A percentile compares a stretch with the other conserved stretches of the same genome.
Conservation (phyloP, 2,329 filamentous ascomycete species). For the Aureobasidium sp. region DNA sequence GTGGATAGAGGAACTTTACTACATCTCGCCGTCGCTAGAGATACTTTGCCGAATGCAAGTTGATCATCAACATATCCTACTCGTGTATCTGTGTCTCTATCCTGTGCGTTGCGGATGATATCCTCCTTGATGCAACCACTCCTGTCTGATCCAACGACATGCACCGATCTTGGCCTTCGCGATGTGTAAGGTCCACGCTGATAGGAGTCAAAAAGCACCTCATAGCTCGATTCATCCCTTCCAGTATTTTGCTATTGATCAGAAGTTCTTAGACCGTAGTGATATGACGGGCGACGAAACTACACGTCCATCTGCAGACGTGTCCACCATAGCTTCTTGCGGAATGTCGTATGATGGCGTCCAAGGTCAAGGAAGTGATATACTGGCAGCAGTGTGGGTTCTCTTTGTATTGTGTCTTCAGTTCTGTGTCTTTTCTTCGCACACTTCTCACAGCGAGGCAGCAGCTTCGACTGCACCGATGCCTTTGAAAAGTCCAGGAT, state of each 20-base stretch:
- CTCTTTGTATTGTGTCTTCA: background rate
- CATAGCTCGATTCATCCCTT: background rate
- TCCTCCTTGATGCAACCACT: background rate
- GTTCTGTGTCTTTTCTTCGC: background rate
- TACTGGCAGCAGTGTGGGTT: too few species aligned
- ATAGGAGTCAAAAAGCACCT: background rate
- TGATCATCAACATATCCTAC: background rate
- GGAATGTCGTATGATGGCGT: too few species aligned
- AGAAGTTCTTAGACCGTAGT: too few species aligned
- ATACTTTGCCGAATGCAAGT: background rate
- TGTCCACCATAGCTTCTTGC: too few species aligned
- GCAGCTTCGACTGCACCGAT: conserved; percentile 40
- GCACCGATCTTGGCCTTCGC: background rate
- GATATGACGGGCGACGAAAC: too few species aligned
- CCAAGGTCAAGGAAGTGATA: too few species aligned
- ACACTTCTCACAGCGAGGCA: conserved; percentile 27
- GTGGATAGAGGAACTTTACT: background rate
- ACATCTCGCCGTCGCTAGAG: background rate
- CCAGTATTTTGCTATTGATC: too few species aligned
- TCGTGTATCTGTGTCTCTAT: background rate
- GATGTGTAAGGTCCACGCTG: too few species aligned
- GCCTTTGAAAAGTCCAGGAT: conserved; percentile 36
- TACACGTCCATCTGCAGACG: too few species aligned
- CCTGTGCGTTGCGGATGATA: too few species aligned
- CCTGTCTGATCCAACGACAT: background rate